Evolutionary conservation across 345 rosid genomes (phyloP).

Genomic region (Psidium friedrichsthalianum): DNA sequence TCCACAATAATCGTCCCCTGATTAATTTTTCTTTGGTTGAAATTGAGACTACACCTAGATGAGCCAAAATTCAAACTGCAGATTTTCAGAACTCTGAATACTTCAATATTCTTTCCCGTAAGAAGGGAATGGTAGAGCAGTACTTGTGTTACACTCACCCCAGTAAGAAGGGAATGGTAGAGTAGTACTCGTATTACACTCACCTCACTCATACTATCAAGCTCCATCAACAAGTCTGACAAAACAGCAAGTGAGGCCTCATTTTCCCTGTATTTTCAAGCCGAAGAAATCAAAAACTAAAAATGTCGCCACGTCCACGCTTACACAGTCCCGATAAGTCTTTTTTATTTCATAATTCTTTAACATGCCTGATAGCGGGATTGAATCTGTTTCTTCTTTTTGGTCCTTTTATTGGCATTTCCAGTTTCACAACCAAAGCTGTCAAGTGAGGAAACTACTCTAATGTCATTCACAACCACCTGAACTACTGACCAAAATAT

Average conservation of each 20-base stretch:
- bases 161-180: background rate
- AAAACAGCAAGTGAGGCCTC: slow-evolving; percentile 98
- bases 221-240: slow-evolving; percentile 77
- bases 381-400: background rate
- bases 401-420: background rate
- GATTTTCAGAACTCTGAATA: background rate
- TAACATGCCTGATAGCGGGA: background rate
- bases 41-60: background rate
- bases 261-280: slow-evolving; percentile 59
- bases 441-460: background rate
- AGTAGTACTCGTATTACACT: slow-evolving; percentile 2
- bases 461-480: background rate
- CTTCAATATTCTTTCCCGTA: background rate
- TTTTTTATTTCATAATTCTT: background rate
- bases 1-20: background rate
- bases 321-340: background rate
- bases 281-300: background rate
- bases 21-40: background rate
- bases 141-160: slow-evolving; percentile 28
- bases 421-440: background rate
- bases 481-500: background rate
- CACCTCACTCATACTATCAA: slow-evolving; percentile 85
- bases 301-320: background rate
- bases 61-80: background rate
- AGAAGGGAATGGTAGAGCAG: background rate